Base-by-base conservation (phyloP, 805 yeast genomes). In the Hanseniaspora nectarophila region DNA sequence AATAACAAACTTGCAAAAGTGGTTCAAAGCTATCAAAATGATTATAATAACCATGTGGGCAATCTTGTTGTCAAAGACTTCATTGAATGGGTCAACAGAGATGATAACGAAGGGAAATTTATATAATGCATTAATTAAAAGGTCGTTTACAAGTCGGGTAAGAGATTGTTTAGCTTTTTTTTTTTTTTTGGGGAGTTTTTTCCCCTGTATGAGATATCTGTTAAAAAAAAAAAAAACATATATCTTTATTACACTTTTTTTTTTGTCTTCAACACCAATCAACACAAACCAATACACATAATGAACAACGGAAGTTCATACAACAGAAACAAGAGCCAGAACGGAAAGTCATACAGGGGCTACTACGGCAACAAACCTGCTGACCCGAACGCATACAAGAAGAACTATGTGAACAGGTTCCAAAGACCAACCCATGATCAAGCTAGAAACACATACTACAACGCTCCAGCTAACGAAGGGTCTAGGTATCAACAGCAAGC, bases 1-100 rank as follows among this genome's bases (percentile, higher is more conserved):
- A 43, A 48, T 21, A 35, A 28, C 5, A 28, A 16, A 1, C 24
- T 48, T 8, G 10, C 20, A 4, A 26, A 48, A n/a, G 18, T 24
- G 8, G 52, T 48, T 12, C 32, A 32, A 24, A 9, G 16, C 16
- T 34, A 39, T 18, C 52, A 48, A 33, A 39, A 12, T n/a, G 34
- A 32, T 5, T 48, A 48, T 28, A 48, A 48, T 29, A 40, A 24
- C 16, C 28, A 48, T 24, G 34, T 48, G 3, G 52, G 52, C 4
- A 32, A 31, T 18, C 18, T 48, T 2, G 52, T 48, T 26, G 21
- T 48, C 9, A 33, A 39, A 18, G 52, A 48, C 3, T 43, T 48
- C 13, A 21, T 40, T 7, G 26, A 13, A 7, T 48, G 52, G 52
- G 31, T 48, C 5, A 38, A 38, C 26, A 31, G 13, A 5, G 38